Evolutionary conservation across 202 grass and related monocot species (phyloP).

Genomic region (Cymbopogon flexuosus): DNA sequence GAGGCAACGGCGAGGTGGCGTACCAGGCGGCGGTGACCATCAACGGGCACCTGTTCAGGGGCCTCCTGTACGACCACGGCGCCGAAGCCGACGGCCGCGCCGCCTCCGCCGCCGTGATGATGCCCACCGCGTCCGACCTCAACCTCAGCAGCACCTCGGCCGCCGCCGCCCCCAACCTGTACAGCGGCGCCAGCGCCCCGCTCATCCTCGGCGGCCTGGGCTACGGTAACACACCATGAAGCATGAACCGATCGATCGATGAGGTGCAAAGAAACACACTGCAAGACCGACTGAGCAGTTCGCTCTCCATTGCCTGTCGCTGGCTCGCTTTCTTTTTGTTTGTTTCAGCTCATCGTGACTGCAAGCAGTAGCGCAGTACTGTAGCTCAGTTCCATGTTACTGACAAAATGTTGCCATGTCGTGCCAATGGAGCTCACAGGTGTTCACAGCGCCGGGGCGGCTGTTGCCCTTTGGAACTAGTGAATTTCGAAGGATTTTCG

Average conservation of each 20-base stretch:
- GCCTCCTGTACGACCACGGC: conserved; percentile 91
- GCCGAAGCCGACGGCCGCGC: conserved; percentile 34
- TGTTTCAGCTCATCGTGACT: conserved; percentile 1
- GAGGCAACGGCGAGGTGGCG: conserved; percentile 60
- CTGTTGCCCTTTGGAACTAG: background rate
- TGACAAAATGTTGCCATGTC: background rate
- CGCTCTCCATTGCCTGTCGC: background rate
- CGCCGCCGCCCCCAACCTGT: conserved; percentile 43
- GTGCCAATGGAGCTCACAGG: background rate
- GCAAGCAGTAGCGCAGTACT: background rate
- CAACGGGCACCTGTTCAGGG: conserved; percentile 87
- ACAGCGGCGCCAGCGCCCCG: conserved; percentile 40
- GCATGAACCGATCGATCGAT: conserved; percentile 38
- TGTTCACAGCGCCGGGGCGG: background rate
- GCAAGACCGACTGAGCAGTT: background rate
- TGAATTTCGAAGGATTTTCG: background rate
- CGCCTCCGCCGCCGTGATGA: conserved; percentile 20
- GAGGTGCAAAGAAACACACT: background rate
- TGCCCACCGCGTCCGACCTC: conserved; percentile 70
- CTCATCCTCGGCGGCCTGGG: conserved; percentile 57
- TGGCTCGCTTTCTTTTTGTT: background rate
- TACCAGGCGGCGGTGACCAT: conserved; percentile 93
- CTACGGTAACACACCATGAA: conserved; percentile 68
- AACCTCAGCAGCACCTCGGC: conserved; percentile 49
- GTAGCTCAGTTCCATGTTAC: conserved; percentile 27